Evolutionary conservation across 352 stramenopile genomes (phyloP).

Genomic region (Phytophthora europaea): DNA sequence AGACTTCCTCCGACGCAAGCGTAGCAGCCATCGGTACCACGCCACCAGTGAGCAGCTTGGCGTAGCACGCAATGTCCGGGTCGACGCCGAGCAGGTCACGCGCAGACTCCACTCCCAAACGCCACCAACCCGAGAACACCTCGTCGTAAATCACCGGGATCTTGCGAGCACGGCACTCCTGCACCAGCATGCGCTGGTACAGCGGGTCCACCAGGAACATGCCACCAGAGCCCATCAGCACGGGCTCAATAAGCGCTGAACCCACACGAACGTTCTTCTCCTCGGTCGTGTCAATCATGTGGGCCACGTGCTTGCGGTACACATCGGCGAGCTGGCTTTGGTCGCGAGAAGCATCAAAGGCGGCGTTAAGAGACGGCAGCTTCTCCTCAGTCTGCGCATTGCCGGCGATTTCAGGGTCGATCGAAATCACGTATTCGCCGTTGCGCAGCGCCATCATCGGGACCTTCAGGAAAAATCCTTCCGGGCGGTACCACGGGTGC

Average conservation of each 20-base stretch:
- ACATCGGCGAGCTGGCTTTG: slow-evolving; percentile 47
- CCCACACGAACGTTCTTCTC: slow-evolving; percentile 61
- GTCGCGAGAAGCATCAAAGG: slow-evolving; percentile 60
- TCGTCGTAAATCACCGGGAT: slow-evolving; percentile 95
- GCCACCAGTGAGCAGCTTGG: slow-evolving; percentile 93
- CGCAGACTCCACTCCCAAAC: slow-evolving; percentile 87
- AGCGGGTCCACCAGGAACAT: slow-evolving; percentile 94
- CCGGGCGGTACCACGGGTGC: slow-evolving; percentile 92
- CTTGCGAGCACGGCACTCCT: slow-evolving; percentile 72
- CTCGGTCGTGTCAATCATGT: slow-evolving; percentile 58
- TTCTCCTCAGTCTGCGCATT: slow-evolving; percentile 40
- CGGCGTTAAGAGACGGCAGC: slow-evolving; percentile 56
- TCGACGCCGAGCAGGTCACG: slow-evolving; percentile 88
- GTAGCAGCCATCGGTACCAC: slow-evolving; percentile 90
- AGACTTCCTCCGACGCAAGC: slow-evolving; percentile 90
- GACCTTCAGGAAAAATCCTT: slow-evolving; percentile 84
- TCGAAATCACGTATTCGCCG: slow-evolving; percentile 64
- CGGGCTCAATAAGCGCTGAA: slow-evolving; percentile 90
- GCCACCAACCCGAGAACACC: slow-evolving; percentile 93
- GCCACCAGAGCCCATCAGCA: slow-evolving; percentile 89
- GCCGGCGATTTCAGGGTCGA: slow-evolving; percentile 61
- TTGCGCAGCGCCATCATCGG: slow-evolving; percentile 77
- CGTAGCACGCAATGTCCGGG: slow-evolving; percentile 93
- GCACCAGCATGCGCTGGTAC: slow-evolving; percentile 91
- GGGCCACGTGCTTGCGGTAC: slow-evolving; percentile 76